Evolutionary conservation across 768 basidiomycete genomes (phyloP).

Genomic region (Mycena albidolilacea): DNA sequence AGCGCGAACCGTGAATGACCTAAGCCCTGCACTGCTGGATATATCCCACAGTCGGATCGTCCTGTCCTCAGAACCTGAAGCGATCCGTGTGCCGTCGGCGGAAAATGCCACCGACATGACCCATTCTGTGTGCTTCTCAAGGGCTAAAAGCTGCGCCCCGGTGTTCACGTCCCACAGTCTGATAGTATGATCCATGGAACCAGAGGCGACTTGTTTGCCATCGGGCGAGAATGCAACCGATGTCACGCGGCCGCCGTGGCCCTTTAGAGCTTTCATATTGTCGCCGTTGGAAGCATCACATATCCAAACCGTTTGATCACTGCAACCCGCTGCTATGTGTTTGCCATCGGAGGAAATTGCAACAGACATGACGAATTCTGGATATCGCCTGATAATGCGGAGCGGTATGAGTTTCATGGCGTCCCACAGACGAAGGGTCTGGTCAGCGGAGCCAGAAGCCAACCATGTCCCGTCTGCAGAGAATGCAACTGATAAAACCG

Average conservation of each 20-base stretch:
- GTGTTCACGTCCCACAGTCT: not conserved
- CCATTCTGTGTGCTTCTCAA: not conserved
- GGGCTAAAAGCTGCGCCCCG: not conserved
- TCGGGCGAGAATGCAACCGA: constrained; percentile 13
- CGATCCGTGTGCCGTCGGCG: not conserved
- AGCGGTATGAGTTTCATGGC: not conserved
- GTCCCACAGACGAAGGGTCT: constrained; percentile 7
- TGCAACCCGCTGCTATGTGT: not conserved
- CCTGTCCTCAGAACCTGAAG: not conserved
- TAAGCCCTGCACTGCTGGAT: not conserved
- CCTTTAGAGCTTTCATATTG: not conserved
- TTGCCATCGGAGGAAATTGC: constrained; percentile 5
- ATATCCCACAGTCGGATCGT: constrained; percentile 4
- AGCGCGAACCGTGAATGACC: no score
- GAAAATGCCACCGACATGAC: not conserved
- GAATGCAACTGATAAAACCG: constrained; percentile 5
- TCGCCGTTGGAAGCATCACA: not conserved
- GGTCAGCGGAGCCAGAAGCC: constrained; percentile 1
- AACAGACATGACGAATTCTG: not conserved
- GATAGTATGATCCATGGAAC: constrained; percentile 6
- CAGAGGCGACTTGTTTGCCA: not conserved
- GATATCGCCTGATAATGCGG: not conserved
- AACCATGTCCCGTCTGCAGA: not conserved
- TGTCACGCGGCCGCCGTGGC: not conserved
- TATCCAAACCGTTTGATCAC: not conserved